These are phyloP conservation scores for Solanum peruvianum DNA, from an alignment of 257 asterid species.

Conservation along the genomic window DNA sequence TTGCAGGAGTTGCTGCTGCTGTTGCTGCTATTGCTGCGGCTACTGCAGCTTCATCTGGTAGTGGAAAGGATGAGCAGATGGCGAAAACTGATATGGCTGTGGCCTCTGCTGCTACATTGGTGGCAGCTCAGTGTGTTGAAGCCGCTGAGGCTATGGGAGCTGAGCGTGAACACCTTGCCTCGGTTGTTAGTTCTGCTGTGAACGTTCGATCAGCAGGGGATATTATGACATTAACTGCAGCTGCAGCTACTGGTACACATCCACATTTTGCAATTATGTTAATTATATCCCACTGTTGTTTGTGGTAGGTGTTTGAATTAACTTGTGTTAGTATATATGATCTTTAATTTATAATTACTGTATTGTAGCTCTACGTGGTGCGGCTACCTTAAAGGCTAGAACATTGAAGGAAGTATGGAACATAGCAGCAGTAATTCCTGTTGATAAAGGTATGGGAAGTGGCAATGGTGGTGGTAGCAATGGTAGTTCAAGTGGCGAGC, in stretches of 20 bases:
- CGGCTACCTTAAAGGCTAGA: constrained; percentile 88
- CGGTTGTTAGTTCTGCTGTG: constrained; percentile 89
- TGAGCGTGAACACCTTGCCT: constrained; percentile 75
- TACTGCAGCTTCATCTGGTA: constrained; percentile 71
- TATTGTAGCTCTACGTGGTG: constrained; percentile 73
- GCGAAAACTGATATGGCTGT: constrained; percentile 90
- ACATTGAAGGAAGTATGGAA: constrained; percentile 89
- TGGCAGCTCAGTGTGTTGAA: constrained; percentile 96
- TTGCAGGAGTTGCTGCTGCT: constrained; percentile 96
- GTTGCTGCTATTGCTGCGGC: constrained; percentile 96
- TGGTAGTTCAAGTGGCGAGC: constrained; percentile 75
- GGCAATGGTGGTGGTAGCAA: constrained; percentile 33
- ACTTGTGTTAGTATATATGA: not conserved
- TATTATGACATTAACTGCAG: constrained; percentile 93
- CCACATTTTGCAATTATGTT: not conserved
- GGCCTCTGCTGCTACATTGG: constrained; percentile 93
- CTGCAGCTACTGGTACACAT: constrained; percentile 83
- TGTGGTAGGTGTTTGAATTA: not conserved
- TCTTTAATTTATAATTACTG: not conserved
- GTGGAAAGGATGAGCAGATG: constrained; percentile 64
- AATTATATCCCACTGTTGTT: not conserved
- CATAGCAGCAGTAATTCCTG: constrained; percentile 76
- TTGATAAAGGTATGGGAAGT: constrained; percentile 59
- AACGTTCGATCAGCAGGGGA: constrained; percentile 89
- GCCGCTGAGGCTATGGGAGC: constrained; percentile 98